Evolutionary conservation across 2,329 filamentous ascomycete species (phyloP).

Genomic region (Pyricularia sp.): DNA sequence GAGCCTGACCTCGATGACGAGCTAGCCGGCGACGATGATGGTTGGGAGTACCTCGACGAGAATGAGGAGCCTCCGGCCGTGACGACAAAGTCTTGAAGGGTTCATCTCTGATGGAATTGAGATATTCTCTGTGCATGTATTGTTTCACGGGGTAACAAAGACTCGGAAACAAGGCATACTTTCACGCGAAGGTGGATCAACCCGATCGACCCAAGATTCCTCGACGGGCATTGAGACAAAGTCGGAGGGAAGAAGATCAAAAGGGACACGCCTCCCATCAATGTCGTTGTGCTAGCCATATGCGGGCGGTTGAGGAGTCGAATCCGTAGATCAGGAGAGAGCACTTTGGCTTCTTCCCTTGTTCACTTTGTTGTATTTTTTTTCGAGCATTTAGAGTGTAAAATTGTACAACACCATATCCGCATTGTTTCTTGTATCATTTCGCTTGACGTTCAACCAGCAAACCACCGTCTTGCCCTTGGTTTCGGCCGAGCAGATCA

Average conservation of each 20-base stretch:
- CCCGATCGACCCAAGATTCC: too few species aligned
- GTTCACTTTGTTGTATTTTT: neutral
- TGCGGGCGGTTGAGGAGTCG: too few species aligned
- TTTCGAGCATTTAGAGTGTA: neutral
- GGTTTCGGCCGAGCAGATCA: neutral
- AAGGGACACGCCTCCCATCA: neutral
- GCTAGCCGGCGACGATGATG: constrained; percentile 29
- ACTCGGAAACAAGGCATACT: neutral
- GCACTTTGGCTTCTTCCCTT: neutral
- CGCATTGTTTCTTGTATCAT: neutral
- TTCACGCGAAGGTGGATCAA: neutral
- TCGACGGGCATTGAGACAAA: neutral
- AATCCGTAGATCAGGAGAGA: neutral
- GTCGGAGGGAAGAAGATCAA: neutral
- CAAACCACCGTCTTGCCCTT: neutral
- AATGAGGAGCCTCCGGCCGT: constrained; percentile 18
- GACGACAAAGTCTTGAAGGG: neutral
- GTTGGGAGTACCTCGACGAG: constrained; percentile 40
- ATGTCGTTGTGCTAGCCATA: neutral
- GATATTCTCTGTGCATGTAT: neutral
- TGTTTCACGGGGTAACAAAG: neutral
- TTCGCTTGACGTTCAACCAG: neutral
- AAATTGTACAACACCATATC: neutral
- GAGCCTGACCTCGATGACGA: constrained; percentile 34
- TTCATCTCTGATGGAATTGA: neutral